Conservation (phyloP, 495 filamentous ascomycete genomes). For the Aspergillus mulundensis region DNA sequence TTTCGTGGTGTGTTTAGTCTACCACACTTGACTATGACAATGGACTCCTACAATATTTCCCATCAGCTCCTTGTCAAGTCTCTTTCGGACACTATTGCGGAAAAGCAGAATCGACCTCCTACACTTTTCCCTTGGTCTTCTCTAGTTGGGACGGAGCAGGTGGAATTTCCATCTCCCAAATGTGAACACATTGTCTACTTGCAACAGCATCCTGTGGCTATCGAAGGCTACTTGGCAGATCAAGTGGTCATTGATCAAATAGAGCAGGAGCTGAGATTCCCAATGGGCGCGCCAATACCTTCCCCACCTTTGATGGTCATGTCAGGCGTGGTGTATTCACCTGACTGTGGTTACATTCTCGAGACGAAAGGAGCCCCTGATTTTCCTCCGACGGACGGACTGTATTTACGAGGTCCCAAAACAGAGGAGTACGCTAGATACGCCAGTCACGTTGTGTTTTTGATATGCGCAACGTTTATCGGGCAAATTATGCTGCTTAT, state of each 20-base stretch:
- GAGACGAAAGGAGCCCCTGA: slow-evolving; percentile 79
- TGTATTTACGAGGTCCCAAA: slow-evolving; percentile 75
- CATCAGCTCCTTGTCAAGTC: slow-evolving; percentile 67
- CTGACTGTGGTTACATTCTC: slow-evolving; percentile 89
- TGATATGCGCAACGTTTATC: slow-evolving; percentile 59
- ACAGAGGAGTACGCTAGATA: slow-evolving; percentile 66
- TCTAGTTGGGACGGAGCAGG: slow-evolving; percentile 51
- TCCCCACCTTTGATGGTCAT: slow-evolving; percentile 66
- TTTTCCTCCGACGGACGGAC: slow-evolving; percentile 56
- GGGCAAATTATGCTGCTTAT: slow-evolving; percentile 73
- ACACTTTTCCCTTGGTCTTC: slow-evolving; percentile 63
- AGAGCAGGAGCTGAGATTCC: slow-evolving; percentile 80
- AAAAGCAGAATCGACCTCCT: slow-evolving; percentile 50
- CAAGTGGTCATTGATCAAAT: slow-evolving; percentile 55
- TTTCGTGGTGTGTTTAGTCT: slow-evolving; percentile 84
- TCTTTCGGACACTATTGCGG: slow-evolving; percentile 57
- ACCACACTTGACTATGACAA: slow-evolving; percentile 72
- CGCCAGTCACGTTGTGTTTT: slow-evolving; percentile 63
- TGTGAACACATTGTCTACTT: slow-evolving; percentile 89
- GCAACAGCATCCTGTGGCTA: slow-evolving; percentile 64
- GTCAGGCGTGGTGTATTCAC: slow-evolving; percentile 85
- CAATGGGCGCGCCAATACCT: slow-evolving; percentile 72
- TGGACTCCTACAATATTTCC: slow-evolving; percentile 61
- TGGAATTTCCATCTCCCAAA: slow-evolving; percentile 58
- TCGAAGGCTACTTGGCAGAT: slow-evolving; percentile 33